Conservation (phyloP, 2,329 filamentous ascomycete genomes). For the Cladosporium phlei region DNA sequence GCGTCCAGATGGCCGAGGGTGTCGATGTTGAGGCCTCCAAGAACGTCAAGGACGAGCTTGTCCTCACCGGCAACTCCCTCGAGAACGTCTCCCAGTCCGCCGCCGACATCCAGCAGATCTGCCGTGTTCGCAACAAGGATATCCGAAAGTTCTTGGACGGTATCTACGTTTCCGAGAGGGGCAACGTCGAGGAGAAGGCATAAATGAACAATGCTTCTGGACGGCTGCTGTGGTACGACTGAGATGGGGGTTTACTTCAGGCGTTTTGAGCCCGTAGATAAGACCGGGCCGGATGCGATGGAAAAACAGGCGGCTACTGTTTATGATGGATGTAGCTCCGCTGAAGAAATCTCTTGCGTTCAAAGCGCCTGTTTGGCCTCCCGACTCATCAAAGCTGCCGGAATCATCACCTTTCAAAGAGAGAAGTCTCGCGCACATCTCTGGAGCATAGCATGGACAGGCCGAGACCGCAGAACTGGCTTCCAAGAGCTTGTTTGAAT, state of each 20-base stretch:
- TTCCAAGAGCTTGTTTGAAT: background rate
- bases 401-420: background rate
- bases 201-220: conserved; percentile 6
- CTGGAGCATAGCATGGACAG: background rate
- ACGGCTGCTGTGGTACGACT: conserved; percentile 12
- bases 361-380: conserved; percentile 12
- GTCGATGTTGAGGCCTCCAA: conserved; percentile 87
- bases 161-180: conserved; percentile 98
- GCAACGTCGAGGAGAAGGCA: conserved; percentile 69
- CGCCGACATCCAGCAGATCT: conserved; percentile 99
- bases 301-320: conserved; percentile 14
- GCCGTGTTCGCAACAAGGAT: conserved; percentile 99
- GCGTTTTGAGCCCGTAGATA: conserved; percentile 14
- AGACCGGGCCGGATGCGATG: conserved; percentile 13
- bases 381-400: conserved; percentile 3
- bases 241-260: conserved; percentile 13
- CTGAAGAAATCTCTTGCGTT: conserved; percentile 15
- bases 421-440: background rate
- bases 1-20: conserved; percentile 80
- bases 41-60: conserved; percentile 95
- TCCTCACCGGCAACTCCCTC: conserved; percentile 87
- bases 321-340: conserved; percentile 11
- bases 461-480: background rate
- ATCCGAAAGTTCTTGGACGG: conserved; percentile 99
- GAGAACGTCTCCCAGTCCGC: conserved; percentile 97